A percentile compares a stretch with the other conserved stretches of the same genome.
Conservation (phyloP, 2,329 filamentous ascomycete genomes). For the Akanthomyces lecanii region DNA sequence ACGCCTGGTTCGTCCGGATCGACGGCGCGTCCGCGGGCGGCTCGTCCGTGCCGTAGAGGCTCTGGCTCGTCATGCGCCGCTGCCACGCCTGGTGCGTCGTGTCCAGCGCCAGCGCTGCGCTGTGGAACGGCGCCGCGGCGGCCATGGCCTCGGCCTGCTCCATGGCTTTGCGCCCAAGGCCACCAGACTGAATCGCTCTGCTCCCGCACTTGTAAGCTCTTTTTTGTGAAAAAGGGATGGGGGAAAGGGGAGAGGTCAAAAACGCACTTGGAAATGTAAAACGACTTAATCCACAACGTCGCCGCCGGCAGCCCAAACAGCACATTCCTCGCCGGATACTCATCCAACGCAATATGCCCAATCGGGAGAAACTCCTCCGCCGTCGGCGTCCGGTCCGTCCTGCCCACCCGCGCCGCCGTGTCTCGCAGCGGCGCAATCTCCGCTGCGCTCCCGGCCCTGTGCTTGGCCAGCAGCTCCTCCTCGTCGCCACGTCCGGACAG, state of each 20-base stretch:
- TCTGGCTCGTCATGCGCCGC: constrained; percentile 22
- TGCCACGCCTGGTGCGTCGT: constrained; percentile 30
- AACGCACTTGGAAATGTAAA: constrained; percentile 36
- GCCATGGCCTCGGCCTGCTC: constrained; percentile 31
- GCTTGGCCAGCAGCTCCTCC: constrained; percentile 25
- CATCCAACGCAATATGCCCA: constrained; percentile 37
- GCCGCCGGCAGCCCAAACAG: constrained; percentile 29
- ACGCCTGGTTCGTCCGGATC: constrained; percentile 27
- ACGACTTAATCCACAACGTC: constrained; percentile 36
- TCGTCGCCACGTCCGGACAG: background rate
- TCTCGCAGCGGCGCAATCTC: constrained; percentile 29
- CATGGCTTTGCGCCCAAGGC: constrained; percentile 36
- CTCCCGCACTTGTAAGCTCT: no score
- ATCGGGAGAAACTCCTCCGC: constrained; percentile 32
- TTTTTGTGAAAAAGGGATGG: no score
- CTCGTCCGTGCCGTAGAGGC: constrained; percentile 26
- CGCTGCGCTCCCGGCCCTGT: constrained; percentile 17
- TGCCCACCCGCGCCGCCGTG: constrained; percentile 29
- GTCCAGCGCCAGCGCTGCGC: constrained; percentile 34
- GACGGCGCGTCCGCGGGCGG: constrained; percentile 26
- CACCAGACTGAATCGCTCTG: constrained; percentile 32
- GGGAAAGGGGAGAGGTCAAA: no score
- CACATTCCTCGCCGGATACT: constrained; percentile 28
- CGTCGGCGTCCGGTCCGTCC: constrained; percentile 28
- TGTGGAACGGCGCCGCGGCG: constrained; percentile 29